These are phyloP conservation scores for Trichophyton benhamiae DNA, from an alignment of 2,329 filamentous ascomycete genomes.

Conservation along the genomic window DNA sequence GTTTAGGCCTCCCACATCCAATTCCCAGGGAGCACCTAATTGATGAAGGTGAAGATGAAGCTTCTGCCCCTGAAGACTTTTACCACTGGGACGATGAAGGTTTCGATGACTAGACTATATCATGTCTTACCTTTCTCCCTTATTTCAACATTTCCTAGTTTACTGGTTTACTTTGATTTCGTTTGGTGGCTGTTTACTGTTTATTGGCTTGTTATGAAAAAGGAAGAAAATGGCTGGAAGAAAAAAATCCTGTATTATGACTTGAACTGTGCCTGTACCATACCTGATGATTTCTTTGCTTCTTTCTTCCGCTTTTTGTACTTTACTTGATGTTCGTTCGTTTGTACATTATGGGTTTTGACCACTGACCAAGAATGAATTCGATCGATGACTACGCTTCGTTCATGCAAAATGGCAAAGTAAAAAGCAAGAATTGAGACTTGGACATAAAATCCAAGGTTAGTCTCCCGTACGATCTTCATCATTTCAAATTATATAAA, in stretches of 20 bases:
- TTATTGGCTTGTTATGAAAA: not conserved
- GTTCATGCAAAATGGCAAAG: not conserved
- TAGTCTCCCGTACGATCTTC: not conserved
- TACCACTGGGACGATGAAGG: not conserved
- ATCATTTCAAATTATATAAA: not conserved
- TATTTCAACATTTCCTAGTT: no score
- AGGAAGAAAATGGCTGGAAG: not conserved
- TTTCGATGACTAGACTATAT: no score
- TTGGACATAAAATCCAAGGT: not conserved
- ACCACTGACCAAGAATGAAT: not conserved
- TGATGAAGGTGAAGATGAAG: constrained; percentile 4
- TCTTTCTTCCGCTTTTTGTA: not conserved
- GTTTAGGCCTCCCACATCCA: not conserved
- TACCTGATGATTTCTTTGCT: not conserved
- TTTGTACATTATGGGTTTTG: not conserved
- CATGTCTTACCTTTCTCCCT: no score
- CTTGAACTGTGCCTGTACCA: not conserved
- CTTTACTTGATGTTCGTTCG: not conserved
- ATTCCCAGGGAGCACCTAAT: not conserved
- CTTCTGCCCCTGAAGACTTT: constrained; percentile 3
- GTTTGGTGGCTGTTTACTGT: no score
- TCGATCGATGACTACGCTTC: not conserved
- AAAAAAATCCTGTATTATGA: not conserved
- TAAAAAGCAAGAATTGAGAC: not conserved
- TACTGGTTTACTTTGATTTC: not conserved